Conservation (phyloP, 2,329 filamentous ascomycete species). For the Colletotrichum truncatum region DNA sequence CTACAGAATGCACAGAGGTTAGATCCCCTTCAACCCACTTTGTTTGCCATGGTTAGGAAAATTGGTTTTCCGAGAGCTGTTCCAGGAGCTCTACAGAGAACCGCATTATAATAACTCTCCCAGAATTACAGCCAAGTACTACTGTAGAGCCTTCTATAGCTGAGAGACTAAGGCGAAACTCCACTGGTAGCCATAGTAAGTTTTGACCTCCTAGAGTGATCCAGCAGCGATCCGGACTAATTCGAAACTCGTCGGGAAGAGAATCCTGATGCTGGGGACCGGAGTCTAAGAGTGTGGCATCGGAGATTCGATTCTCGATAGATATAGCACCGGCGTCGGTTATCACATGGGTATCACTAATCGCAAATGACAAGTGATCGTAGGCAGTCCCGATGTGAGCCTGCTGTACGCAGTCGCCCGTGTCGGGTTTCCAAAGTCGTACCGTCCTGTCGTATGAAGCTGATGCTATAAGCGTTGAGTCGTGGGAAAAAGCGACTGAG, state of each 20-base stretch:
- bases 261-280: too few species aligned
- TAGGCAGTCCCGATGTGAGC: background rate
- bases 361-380: background rate
- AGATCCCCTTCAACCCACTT: background rate
- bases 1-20: background rate
- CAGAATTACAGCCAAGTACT: background rate
- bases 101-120: background rate
- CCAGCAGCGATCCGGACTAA: background rate
- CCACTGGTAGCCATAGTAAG: background rate
- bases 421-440: background rate
- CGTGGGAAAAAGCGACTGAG: constrained; percentile 22
- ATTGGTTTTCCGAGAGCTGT: background rate
- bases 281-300: too few species aligned
- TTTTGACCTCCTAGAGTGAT: background rate
- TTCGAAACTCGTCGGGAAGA: background rate
- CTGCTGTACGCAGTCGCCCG: too few species aligned
- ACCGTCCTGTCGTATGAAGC: background rate
- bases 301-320: background rate
- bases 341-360: background rate
- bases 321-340: background rate
- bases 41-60: background rate
- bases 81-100: background rate
- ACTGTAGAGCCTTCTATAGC: background rate
- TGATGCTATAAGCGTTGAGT: constrained; percentile 8
- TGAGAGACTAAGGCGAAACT: background rate